Evolutionary conservation across 179 eudicot species (phyloP), one percentile per base, ranked within the genome.

Genomic region (Beta corolliflora): DNA sequence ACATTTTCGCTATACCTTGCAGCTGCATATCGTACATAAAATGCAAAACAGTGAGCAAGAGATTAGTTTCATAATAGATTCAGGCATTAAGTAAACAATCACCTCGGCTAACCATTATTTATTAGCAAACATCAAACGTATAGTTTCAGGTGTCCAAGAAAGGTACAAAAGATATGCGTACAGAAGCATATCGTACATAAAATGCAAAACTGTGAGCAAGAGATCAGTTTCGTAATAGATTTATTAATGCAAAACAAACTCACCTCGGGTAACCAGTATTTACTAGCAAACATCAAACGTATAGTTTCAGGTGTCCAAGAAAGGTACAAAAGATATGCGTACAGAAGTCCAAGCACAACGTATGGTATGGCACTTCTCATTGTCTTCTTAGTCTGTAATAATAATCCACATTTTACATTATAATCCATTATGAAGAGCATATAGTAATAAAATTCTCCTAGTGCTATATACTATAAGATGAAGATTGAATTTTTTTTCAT

Each of bases 21-120:
- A 94, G 86, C 99, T 95, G 90, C 69, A 78, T 5, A 73, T 16
- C 14, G 13, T 18, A 69, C 74, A 54, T 50, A 70, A n/a, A 29
- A 58, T 29, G 52, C 69, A 66, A 74, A 75, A 13, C 45, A 18
- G 19, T 54, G 58, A 53, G 41, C 14, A 23, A 7, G 18, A 71
- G 74, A 36, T 29, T 64, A 59, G 53, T 18, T 19, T 9, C 10
- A 3, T 56, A 16, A 46, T 19, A 4, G 9, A 58, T 45, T 50
- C 11, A 50, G 29, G 2, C 19, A 36, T 23, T 11, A 14, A 68
- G 76, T 45, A 80, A 56, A 45, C 70, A 82, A 88, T 65, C 25
- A 95, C 98, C 98, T 95, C 98, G 0, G 98, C 98, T 83, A 95
- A 76, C 97, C 92, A 93, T 84, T 93, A 93, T 88, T 93, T 88